Percentiles rank a stretch among this genome's conserved stretches.
Conservation (phyloP, 2,329 filamentous ascomycete species). For the Monosporascus sp. region DNA sequence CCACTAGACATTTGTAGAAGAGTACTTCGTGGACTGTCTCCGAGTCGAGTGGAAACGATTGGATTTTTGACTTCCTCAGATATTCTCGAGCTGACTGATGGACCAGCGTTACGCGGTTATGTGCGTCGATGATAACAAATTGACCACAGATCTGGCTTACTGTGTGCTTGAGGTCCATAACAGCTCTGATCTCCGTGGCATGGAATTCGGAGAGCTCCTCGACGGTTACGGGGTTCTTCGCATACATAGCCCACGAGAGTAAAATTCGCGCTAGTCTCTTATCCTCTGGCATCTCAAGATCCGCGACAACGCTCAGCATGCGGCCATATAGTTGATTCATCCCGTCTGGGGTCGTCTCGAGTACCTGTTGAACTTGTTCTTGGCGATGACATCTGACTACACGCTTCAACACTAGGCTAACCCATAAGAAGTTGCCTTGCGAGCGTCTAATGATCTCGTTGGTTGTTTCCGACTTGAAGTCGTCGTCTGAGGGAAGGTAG, state of each 20-base stretch:
- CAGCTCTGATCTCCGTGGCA: conserved; percentile 1
- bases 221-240: conserved; percentile 9
- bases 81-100: conserved; percentile 15
- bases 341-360: conserved; percentile 11
- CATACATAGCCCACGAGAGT: conserved; percentile 16
- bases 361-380: conserved; percentile 11
- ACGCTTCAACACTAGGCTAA: conserved; percentile 9
- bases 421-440: conserved; percentile 17
- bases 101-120: conserved; percentile 9
- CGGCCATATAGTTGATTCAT: conserved; percentile 16
- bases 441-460: conserved; percentile 6
- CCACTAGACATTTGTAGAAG: conserved; percentile 10
- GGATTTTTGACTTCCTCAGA: neutral
- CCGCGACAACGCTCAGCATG: conserved; percentile 10
- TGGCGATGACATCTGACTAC: conserved; percentile 13
- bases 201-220: conserved; percentile 11
- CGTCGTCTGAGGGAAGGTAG: conserved; percentile 6
- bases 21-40: conserved; percentile 8
- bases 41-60: conserved; percentile 6
- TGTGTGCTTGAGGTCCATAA: conserved; percentile 15
- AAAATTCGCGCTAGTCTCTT: conserved; percentile 7
- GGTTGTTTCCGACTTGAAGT: conserved; percentile 6
- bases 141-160: conserved; percentile 14
- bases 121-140: conserved; percentile 11
- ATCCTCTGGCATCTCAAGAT: conserved; percentile 7